These are phyloP conservation scores for Chrysoporthe austroafricana DNA, from an alignment of 2,329 filamentous ascomycete species.

Conservation along the genomic window DNA sequence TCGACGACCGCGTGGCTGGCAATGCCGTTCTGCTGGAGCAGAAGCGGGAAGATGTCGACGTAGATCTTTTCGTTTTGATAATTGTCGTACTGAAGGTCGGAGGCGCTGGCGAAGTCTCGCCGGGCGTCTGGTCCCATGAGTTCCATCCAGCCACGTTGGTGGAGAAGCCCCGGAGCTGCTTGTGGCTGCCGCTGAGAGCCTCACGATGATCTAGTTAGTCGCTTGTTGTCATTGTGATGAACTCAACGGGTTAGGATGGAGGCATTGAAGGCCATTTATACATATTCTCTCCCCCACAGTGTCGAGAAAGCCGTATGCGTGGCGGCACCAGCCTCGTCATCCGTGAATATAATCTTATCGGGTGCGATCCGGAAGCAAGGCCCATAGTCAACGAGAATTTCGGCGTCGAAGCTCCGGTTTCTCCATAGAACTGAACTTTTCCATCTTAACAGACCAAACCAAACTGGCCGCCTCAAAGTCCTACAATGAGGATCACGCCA, in stretches of 20 bases:
- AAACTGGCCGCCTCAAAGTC: background rate
- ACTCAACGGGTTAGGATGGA: background rate
- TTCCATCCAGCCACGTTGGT: constrained; percentile 49
- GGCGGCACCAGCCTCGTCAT: background rate
- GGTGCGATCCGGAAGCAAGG: background rate
- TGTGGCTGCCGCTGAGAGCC: constrained; percentile 37
- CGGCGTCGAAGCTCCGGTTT: constrained; percentile 6
- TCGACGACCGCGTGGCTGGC: constrained; percentile 49
- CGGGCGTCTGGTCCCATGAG: constrained; percentile 42
- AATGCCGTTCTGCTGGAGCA: constrained; percentile 44
- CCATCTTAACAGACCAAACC: background rate
- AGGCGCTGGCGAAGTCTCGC: constrained; percentile 46
- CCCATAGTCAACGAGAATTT: background rate
- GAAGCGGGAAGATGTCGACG: constrained; percentile 44
- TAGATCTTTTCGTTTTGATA: constrained; percentile 49
- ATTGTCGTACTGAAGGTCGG: constrained; percentile 46
- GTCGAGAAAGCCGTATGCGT: background rate
- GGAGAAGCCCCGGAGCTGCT: constrained; percentile 43
- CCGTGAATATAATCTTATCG: background rate
- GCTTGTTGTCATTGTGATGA: no score
- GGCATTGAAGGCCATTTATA: constrained; percentile 2
- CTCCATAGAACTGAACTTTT: background rate
- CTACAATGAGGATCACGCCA: background rate
- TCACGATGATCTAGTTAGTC: no score
- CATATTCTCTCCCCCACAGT: background rate